These are phyloP conservation scores for Ceratobasidium sp. DNA, from an alignment of 1,284 basidiomycete genomes.

Conservation along the genomic window DNA sequence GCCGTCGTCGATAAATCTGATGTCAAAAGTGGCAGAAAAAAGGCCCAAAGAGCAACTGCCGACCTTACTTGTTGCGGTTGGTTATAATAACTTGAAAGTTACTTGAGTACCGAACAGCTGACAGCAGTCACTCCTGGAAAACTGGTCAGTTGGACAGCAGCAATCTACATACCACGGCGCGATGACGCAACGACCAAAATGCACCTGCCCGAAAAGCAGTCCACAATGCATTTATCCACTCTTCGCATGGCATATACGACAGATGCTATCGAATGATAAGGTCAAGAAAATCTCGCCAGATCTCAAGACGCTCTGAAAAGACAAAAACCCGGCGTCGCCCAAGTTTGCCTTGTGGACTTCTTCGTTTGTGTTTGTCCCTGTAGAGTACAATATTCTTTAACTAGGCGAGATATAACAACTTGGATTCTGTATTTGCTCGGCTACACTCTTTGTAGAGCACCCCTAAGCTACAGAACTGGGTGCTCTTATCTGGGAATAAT, in stretches of 20 bases:
- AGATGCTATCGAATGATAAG: not conserved
- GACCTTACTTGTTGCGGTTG: not conserved
- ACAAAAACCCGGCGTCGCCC: too few relatives aligned
- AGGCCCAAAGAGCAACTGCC: not conserved
- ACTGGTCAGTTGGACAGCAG: constrained; percentile 20
- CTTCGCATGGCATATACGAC: not conserved
- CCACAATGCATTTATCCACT: not conserved
- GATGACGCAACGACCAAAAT: not conserved
- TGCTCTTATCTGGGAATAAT: too few relatives aligned
- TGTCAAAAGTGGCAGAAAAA: not conserved
- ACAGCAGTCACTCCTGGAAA: not conserved
- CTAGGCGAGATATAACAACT: too few relatives aligned
- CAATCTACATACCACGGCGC: not conserved
- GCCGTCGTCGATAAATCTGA: not conserved
- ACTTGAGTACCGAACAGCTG: not conserved
- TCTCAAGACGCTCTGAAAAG: constrained; percentile 46
- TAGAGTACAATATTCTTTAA: too few relatives aligned
- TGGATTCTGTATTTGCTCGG: too few relatives aligned
- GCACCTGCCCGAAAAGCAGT: not conserved
- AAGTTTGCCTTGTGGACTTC: too few relatives aligned
- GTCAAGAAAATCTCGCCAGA: constrained; percentile 46
- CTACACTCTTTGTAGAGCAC: too few relatives aligned
- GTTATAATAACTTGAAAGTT: constrained; percentile 33
- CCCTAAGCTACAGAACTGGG: too few relatives aligned
- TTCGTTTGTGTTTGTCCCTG: too few relatives aligned